phyloP scores from a whole-genome alignment of 164 flowering plant species.

The Nymphaea colorata region DNA sequence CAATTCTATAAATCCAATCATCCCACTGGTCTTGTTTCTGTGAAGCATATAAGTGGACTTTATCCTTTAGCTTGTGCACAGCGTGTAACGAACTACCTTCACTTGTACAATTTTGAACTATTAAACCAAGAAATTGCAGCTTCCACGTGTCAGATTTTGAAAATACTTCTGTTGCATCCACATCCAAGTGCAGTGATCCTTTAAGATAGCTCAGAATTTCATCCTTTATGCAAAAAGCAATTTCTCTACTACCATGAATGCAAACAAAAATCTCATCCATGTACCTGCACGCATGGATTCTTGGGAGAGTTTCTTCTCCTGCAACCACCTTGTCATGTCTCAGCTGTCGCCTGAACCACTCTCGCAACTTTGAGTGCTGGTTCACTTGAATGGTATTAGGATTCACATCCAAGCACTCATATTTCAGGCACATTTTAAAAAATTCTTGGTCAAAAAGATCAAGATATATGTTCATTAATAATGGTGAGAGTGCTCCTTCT shows the following conservation, averaged over 20 bases:
- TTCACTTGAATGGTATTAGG: slow-evolving; percentile 12
- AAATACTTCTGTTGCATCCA: slow-evolving; percentile 24
- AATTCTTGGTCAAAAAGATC: slow-evolving; percentile 64
- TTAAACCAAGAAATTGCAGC: slow-evolving; percentile 49
- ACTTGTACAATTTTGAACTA: slow-evolving; percentile 26
- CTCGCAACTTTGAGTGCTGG: slow-evolving; percentile 41
- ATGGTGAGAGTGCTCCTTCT: slow-evolving; percentile 82
- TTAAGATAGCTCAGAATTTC: slow-evolving; percentile 39
- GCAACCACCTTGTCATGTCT: slow-evolving; percentile 15
- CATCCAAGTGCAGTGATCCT: slow-evolving; percentile 37
- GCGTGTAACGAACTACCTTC: slow-evolving; percentile 52
- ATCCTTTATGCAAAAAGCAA: slow-evolving; percentile 35
- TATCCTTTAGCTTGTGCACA: slow-evolving; percentile 85
- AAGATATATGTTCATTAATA: slow-evolving; percentile 79
- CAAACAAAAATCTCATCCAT: slow-evolving; percentile 86
- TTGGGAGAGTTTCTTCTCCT: slow-evolving; percentile 18
- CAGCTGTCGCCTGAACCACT: slow-evolving; percentile 76
- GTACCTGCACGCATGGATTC: slow-evolving; percentile 58
- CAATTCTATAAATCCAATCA: slow-evolving; percentile 49
- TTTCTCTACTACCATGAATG: slow-evolving; percentile 52
- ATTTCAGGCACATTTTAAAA: slow-evolving; percentile 49
- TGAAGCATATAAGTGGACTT: slow-evolving; percentile 50
- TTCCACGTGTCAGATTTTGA: slow-evolving; percentile 29
- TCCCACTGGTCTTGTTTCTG: slow-evolving; percentile 77
- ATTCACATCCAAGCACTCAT: slow-evolving; percentile 46